Conservation (phyloP, 2,329 filamentous ascomycete genomes). For the Clarireedia homoeocarpa region DNA sequence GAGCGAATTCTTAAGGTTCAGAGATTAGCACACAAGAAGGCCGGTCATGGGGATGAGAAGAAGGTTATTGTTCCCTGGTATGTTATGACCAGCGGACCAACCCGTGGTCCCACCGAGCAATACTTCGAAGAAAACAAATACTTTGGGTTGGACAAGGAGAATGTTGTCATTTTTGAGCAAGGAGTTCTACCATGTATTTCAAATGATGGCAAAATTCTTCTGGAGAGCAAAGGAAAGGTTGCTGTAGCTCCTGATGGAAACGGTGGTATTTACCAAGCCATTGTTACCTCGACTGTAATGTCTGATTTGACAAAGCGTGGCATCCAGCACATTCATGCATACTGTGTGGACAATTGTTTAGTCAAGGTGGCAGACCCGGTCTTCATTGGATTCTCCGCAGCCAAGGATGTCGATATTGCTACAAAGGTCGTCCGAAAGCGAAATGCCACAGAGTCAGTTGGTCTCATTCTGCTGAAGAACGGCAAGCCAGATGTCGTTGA, state of each 20-base stretch:
- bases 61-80: conserved; percentile 84
- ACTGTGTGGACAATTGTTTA: conserved; percentile 99
- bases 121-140: conserved; percentile 88
- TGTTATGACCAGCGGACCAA: conserved; percentile 98
- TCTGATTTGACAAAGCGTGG: conserved; percentile 83
- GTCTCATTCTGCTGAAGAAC: conserved; percentile 89
- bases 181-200: conserved; percentile 94
- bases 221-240: conserved; percentile 83
- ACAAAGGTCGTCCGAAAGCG: conserved; percentile 99
- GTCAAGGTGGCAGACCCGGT: conserved; percentile 95
- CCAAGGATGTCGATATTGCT: conserved; percentile 85
- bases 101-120: conserved; percentile 79
- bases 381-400: conserved; percentile 89
- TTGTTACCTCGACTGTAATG: conserved; percentile 72
- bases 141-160: conserved; percentile 80
- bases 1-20: conserved; percentile 88
- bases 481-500: conserved; percentile 95
- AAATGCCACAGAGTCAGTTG: conserved; percentile 90
- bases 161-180: conserved; percentile 92
- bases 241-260: conserved; percentile 97
- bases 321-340: conserved; percentile 91
- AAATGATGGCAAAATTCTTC: conserved; percentile 93
- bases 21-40: conserved; percentile 65
- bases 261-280: conserved; percentile 89
- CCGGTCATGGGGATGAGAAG: conserved; percentile 45